Evolutionary conservation across 2,329 filamentous ascomycete genomes (phyloP).

Genomic region (Sordariomycetes sp.): DNA sequence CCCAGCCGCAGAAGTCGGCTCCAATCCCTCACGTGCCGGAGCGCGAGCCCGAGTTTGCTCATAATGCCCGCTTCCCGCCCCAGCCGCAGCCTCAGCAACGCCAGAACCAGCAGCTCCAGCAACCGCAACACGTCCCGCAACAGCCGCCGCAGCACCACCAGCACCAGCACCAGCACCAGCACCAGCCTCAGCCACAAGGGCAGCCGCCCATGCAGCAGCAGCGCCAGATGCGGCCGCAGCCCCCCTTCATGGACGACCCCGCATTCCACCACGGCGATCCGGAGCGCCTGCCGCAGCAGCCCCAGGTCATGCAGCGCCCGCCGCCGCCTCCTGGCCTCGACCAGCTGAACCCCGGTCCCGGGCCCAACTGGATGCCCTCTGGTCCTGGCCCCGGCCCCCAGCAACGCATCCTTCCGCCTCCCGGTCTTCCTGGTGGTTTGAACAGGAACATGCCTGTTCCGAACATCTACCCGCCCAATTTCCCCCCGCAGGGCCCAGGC

Average conservation of each 20-base stretch:
- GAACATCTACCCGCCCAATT: slow-evolving; percentile 49
- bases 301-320: slow-evolving; percentile 52
- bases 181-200: slow-evolving; percentile 10
- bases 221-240: slow-evolving; percentile 28
- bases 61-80: slow-evolving; percentile 15
- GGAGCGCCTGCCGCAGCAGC: slow-evolving; percentile 39
- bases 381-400: slow-evolving; percentile 22
- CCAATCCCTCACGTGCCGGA: slow-evolving; percentile 31
- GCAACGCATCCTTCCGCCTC: slow-evolving; percentile 41
- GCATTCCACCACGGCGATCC: slow-evolving; percentile 33
- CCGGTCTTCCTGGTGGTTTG: slow-evolving; percentile 30
- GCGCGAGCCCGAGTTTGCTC: slow-evolving; percentile 30
- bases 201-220: slow-evolving; percentile 18
- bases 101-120: slow-evolving; percentile 5
- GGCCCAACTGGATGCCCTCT: slow-evolving; percentile 37
- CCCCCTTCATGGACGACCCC: slow-evolving; percentile 37
- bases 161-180: slow-evolving; percentile 16
- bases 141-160: slow-evolving; percentile 16
- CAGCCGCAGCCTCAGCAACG: slow-evolving; percentile 8
- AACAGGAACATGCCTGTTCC: slow-evolving; percentile 31
- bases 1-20: slow-evolving; percentile 36
- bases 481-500: slow-evolving; percentile 35
- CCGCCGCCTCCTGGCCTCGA: slow-evolving; percentile 46
- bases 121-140: slow-evolving; percentile 1
- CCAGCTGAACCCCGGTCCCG: slow-evolving; percentile 27